Evolutionary conservation across 768 basidiomycete species (phyloP).

Genomic region (Termitomyces sp.): DNA sequence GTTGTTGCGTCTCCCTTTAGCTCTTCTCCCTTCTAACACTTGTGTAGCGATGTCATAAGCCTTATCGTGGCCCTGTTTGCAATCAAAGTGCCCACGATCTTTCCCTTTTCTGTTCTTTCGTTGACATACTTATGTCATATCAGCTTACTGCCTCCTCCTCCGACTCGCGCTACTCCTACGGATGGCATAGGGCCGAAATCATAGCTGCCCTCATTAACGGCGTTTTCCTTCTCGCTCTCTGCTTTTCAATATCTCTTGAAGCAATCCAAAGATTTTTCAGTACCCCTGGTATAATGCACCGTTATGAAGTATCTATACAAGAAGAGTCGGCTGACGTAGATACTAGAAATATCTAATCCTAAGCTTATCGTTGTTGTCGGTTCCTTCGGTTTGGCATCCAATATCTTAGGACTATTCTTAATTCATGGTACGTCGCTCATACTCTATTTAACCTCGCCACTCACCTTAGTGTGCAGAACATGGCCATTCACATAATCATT

Average conservation of each 20-base stretch:
- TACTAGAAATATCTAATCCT: constrained; percentile 82
- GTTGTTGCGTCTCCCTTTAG: constrained; percentile 21
- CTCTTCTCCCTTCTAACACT: constrained; percentile 8
- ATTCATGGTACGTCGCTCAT: constrained; percentile 73
- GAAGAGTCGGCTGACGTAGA: constrained; percentile 8
- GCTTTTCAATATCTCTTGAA: constrained; percentile 93
- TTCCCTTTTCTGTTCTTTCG: constrained; percentile 3
- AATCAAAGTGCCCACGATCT: constrained; percentile 54
- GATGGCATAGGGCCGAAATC: constrained; percentile 97
- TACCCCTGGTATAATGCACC: constrained; percentile 54
- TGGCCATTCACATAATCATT: constrained; percentile 42
- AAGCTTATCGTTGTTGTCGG: constrained; percentile 89
- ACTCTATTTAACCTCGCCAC: neutral
- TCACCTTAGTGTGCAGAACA: constrained; percentile 46
- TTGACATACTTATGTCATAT: neutral
- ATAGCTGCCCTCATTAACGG: constrained; percentile 94
- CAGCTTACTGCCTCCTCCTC: constrained; percentile 63
- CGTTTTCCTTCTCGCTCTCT: constrained; percentile 93
- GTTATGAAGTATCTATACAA: too few species aligned
- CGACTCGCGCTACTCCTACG: constrained; percentile 87
- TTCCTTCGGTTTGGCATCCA: constrained; percentile 82
- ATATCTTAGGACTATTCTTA: constrained; percentile 88
- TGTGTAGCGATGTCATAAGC: constrained; percentile 89
- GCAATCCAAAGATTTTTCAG: constrained; percentile 88
- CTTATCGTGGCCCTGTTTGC: constrained; percentile 93